Conservation (phyloP, 306 rosid species). For the Prunus kanzakura region DNA sequence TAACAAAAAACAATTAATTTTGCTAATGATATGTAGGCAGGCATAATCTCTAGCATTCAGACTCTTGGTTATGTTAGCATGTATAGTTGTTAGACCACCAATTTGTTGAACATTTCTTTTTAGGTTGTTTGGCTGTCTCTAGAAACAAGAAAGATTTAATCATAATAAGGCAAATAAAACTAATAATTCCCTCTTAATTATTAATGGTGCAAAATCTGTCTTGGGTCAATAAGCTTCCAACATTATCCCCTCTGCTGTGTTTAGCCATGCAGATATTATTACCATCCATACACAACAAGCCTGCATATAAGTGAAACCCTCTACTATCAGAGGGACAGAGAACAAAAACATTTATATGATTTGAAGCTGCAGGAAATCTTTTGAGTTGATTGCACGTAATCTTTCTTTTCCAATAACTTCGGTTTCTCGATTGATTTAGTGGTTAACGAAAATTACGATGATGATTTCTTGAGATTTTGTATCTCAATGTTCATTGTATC, state of each 20-base stretch:
- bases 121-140: neutral
- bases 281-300: too few species aligned
- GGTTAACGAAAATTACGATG: neutral
- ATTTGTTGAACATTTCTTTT: neutral
- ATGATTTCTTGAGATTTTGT: neutral
- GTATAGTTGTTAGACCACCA: neutral
- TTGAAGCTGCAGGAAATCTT: too few species aligned
- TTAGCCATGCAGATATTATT: conserved; percentile 1
- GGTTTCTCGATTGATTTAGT: neutral
- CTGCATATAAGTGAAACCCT: too few species aligned
- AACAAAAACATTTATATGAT: too few species aligned
- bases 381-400: too few species aligned
- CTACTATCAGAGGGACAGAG: too few species aligned
- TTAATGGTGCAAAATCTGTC: conserved; percentile 1
- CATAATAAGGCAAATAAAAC: neutral
- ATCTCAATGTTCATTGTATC: neutral
- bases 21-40: too few species aligned
- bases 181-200: neutral
- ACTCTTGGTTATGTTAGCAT: neutral
- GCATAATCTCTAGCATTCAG: too few species aligned
- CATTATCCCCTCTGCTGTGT: neutral
- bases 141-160: neutral
- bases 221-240: conserved; percentile 1
- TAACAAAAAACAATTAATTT: too few species aligned
- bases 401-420: too few species aligned